These are phyloP conservation scores for Candida anglica DNA, from an alignment of 805 yeast species.

Conservation along the genomic window DNA sequence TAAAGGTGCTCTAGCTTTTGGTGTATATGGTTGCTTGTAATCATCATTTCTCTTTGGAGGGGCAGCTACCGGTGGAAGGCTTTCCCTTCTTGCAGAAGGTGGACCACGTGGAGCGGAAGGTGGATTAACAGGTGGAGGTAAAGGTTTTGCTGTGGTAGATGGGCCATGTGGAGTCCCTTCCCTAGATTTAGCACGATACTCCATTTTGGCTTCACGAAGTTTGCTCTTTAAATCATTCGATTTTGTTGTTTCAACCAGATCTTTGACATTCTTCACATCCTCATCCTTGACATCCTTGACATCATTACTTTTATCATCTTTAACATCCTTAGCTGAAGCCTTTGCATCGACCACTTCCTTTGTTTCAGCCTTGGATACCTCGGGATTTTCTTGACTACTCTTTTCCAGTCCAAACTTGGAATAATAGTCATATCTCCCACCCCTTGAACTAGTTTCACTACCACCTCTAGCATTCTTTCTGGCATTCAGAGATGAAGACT, in stretches of 20 bases:
- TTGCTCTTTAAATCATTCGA: background rate
- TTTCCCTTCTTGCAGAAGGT: too few species aligned
- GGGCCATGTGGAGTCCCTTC: background rate
- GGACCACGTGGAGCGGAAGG: too few species aligned
- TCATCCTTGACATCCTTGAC: constrained; percentile 1
- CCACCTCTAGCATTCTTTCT: constrained; percentile 10
- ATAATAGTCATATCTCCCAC: constrained; percentile 30
- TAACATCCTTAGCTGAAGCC: too few species aligned
- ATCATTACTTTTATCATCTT: background rate
- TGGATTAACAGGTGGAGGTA: too few species aligned
- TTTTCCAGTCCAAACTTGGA: constrained; percentile 15
- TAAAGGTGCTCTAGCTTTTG: constrained; percentile 15
- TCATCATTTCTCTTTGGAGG: too few species aligned
- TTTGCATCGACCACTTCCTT: too few species aligned
- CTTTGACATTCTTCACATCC: background rate
- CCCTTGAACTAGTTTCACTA: constrained; percentile 7
- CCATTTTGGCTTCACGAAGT: constrained; percentile 2
- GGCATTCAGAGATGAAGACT: constrained; percentile 7
- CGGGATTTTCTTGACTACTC: too few species aligned
- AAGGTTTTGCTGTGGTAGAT: too few species aligned
- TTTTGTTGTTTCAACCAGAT: background rate
- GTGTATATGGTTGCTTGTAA: constrained; percentile 3
- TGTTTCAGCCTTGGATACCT: too few species aligned
- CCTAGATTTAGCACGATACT: constrained; percentile 3
- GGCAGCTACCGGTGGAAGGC: constrained; percentile 1